Evolutionary conservation across 495 filamentous ascomycete genomes (phyloP).

Genomic region (Xylaria nigripes): DNA sequence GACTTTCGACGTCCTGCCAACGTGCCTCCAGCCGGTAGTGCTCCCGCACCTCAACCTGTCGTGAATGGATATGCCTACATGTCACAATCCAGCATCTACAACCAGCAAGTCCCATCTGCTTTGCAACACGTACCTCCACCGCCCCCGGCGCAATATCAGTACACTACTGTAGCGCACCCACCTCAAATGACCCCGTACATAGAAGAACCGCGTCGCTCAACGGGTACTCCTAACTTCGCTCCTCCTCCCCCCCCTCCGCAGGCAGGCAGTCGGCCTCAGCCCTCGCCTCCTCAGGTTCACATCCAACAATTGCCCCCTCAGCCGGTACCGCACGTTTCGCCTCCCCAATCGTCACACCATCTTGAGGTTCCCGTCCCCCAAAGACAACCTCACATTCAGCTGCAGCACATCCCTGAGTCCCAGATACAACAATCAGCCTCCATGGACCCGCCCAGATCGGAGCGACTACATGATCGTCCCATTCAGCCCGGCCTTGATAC

Average conservation of each 20-base stretch:
- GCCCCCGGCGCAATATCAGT: slow-evolving; percentile 47
- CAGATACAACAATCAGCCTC: slow-evolving; percentile 28
- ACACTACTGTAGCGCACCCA: slow-evolving; percentile 28
- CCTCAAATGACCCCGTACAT: slow-evolving; percentile 52
- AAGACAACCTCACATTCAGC: slow-evolving; percentile 30
- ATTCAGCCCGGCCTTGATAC: slow-evolving; percentile 38
- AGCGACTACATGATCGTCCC: slow-evolving; percentile 33
- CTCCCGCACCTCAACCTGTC: slow-evolving; percentile 38
- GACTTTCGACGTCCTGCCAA: slow-evolving; percentile 66
- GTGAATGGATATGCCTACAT: slow-evolving; percentile 79
- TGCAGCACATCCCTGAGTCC: slow-evolving; percentile 22
- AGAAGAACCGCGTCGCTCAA: slow-evolving; percentile 58
- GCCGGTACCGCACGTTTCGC: slow-evolving; percentile 41
- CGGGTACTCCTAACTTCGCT: slow-evolving; percentile 51
- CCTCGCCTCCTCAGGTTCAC: slow-evolving; percentile 34
- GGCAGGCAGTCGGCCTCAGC: slow-evolving; percentile 20
- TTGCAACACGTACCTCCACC: slow-evolving; percentile 41
- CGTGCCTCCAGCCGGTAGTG: slow-evolving; percentile 49
- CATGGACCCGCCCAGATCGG: slow-evolving; percentile 37
- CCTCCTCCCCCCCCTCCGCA: slow-evolving; percentile 23
- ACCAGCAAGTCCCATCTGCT: slow-evolving; percentile 54
- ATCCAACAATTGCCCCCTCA: slow-evolving; percentile 41
- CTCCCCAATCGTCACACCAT: slow-evolving; percentile 28
- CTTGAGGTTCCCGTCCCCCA: slow-evolving; percentile 40
- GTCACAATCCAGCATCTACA: slow-evolving; percentile 78